These are phyloP conservation scores for Fimicolochytrium jonesii DNA, from an alignment of 192 early-diverging fungal genomes.

Conservation along the genomic window DNA sequence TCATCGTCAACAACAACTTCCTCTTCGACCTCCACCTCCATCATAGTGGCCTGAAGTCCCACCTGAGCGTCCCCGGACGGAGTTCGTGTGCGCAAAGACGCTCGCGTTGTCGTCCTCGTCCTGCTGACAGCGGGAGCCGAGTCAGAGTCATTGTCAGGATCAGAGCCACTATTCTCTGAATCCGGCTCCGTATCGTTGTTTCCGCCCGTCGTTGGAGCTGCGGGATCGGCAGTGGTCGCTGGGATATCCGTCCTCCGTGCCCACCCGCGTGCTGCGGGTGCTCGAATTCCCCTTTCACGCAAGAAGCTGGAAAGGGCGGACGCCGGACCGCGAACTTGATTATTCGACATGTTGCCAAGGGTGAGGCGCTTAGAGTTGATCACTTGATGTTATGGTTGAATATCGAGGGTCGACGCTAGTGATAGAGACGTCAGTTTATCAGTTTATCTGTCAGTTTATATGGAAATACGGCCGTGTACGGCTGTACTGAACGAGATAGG, in stretches of 20 bases:
- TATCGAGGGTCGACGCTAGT: too few species aligned
- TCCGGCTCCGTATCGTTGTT: not conserved
- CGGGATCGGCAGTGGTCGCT: not conserved
- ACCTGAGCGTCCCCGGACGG: not conserved
- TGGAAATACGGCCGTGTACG: too few species aligned
- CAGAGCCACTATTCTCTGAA: not conserved
- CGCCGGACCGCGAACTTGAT: constrained; percentile 16
- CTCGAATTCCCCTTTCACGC: constrained; percentile 23
- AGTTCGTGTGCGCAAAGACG: too few species aligned
- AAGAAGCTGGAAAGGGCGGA: constrained; percentile 32
- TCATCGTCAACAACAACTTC: not conserved
- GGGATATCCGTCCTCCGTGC: not conserved
- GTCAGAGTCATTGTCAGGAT: not conserved
- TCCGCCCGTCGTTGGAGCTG: not conserved
- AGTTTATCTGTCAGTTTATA: too few species aligned
- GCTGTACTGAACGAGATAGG: too few species aligned
- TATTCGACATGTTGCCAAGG: constrained; percentile 11
- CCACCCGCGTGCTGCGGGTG: constrained; percentile 15
- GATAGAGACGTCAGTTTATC: too few species aligned
- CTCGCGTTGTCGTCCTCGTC: not conserved
- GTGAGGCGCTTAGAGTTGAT: too few species aligned
- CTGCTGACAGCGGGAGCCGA: not conserved
- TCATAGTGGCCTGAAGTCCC: constrained; percentile 1
- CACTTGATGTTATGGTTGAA: too few species aligned
- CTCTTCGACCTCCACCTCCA: not conserved